Evolutionary conservation across 257 asterid species (phyloP), one percentile per base, ranked within the genome.

Genomic region (Penstemon barbatus): DNA sequence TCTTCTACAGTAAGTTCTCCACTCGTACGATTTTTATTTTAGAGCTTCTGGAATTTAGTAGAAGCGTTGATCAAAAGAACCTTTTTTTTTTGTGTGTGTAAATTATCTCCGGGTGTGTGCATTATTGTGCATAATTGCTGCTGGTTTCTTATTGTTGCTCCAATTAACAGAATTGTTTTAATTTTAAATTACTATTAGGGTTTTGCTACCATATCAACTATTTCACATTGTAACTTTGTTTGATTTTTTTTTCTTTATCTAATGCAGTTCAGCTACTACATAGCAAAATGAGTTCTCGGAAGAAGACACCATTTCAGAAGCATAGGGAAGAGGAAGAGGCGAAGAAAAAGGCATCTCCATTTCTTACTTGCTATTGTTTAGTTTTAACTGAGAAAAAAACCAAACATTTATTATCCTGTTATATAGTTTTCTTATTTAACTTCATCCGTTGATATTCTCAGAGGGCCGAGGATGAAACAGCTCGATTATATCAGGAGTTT

Each of bases 271-370:
- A 10, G 18, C 68, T 48, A 53, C 70, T 62, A 43, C 53, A 7
- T 74, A 74, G 80, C 66, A 79, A 57, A 69, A 89, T 91, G 98
- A 89, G 94, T 87, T 44, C 94, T 42, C 85, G 92, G 81, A 91
- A 84, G 87, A 89, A 87, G 86, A 89, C 95, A 39, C 96, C 98
- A 5, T 91, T 91, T 75, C 98, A 91, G 84, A 91, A 89, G 85
- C 98, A 91, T 59, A 84, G 98, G 72, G 98, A 91, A 79, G 98
- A 87, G 76, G 96, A 91, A 78, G 98, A 89, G 77, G 95, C 94
- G 5, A 89, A 84, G 92, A 91, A 89, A 80, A 91, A 91, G 83
- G 95, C 81, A 74, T 50, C 13, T 64, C 57, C 59, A 4, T 63
- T 66, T 48, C 71, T 65, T 41, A 36, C 43, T 41, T 44, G 46